These are phyloP conservation scores for Marchantia polymorpha DNA, from an alignment of 225 moss, liverwort and hornwort genomes.

Conservation along the genomic window DNA sequence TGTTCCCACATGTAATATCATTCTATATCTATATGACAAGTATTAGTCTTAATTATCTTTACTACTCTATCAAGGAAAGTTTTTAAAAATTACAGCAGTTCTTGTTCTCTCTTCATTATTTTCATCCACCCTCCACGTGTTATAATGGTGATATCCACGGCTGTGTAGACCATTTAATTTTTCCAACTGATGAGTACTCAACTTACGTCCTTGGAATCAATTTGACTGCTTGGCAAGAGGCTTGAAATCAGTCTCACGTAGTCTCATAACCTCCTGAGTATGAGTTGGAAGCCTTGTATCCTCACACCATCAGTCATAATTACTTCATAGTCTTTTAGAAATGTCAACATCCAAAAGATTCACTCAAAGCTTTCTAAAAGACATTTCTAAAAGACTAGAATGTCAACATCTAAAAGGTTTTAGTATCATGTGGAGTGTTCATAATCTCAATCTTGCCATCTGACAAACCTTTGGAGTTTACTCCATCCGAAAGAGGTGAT, in stretches of 20 bases:
- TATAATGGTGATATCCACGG: constrained; percentile 65
- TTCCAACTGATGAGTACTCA: constrained; percentile 59
- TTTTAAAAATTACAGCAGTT: constrained; percentile 63
- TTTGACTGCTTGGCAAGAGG: constrained; percentile 53
- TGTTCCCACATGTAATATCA: constrained; percentile 69
- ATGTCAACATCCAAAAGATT: constrained; percentile 44
- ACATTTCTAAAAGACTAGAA: too few species aligned
- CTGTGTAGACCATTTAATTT: constrained; percentile 53
- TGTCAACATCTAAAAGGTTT: constrained; percentile 41
- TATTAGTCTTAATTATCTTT: constrained; percentile 58
- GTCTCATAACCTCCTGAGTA: constrained; percentile 60
- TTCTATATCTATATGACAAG: constrained; percentile 65
- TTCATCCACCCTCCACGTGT: constrained; percentile 69
- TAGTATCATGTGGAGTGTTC: constrained; percentile 92
- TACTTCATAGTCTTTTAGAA: constrained; percentile 40
- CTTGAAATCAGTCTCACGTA: constrained; percentile 34
- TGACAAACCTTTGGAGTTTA: constrained; percentile 72
- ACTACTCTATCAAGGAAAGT: constrained; percentile 77
- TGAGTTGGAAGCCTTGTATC: constrained; percentile 49
- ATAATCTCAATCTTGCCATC: constrained; percentile 88
- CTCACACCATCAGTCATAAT: constrained; percentile 56
- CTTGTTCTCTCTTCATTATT: constrained; percentile 83
- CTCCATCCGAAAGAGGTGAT: constrained; percentile 41
- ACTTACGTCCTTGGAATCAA: constrained; percentile 55
- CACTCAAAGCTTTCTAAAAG: too few species aligned